These are phyloP conservation scores for Leptomonas pyrrhocoris DNA, from an alignment of 208 protist genomes.

Conservation along the genomic window DNA sequence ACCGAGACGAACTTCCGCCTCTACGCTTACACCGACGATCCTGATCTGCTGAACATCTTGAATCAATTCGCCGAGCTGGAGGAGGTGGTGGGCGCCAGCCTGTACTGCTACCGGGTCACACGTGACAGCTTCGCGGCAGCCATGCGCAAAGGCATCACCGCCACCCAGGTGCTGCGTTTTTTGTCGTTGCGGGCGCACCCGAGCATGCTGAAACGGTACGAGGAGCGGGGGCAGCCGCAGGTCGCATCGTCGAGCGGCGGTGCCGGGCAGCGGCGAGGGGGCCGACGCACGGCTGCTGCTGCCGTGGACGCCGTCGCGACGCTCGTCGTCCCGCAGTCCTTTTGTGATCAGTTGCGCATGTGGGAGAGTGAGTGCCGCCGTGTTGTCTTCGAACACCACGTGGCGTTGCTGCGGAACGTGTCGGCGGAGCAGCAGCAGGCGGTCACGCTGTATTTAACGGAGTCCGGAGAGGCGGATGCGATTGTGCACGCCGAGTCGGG, in stretches of 20 bases:
- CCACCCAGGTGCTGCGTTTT: slow-evolving; percentile 80
- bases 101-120: slow-evolving; percentile 86
- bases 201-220: slow-evolving; percentile 69
- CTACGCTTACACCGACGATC: slow-evolving; percentile 85
- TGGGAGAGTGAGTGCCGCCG: slow-evolving; percentile 89
- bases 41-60: slow-evolving; percentile 78
- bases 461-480: slow-evolving; percentile 59
- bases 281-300: slow-evolving; percentile 5
- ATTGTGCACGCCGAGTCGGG: slow-evolving; percentile 71
- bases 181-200: slow-evolving; percentile 88
- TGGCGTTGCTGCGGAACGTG: slow-evolving; percentile 79
- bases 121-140: slow-evolving; percentile 78
- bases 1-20: slow-evolving; percentile 92
- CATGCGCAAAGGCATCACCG: slow-evolving; percentile 73
- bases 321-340: slow-evolving; percentile 80
- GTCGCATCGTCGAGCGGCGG: background rate
- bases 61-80: slow-evolving; percentile 83
- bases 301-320: slow-evolving; percentile 18
- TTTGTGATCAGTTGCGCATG: slow-evolving; percentile 88
- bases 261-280: background rate
- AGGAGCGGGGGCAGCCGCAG: slow-evolving; percentile 11
- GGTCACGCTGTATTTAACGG: slow-evolving; percentile 46
- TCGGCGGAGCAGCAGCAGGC: slow-evolving; percentile 53
- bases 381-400: slow-evolving; percentile 67
- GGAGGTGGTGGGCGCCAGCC: slow-evolving; percentile 60